Evolutionary conservation across 441 rosid genomes (phyloP), one percentile per base, ranked within the genome.

Genomic region (Euphorbia schlechtendalii): DNA sequence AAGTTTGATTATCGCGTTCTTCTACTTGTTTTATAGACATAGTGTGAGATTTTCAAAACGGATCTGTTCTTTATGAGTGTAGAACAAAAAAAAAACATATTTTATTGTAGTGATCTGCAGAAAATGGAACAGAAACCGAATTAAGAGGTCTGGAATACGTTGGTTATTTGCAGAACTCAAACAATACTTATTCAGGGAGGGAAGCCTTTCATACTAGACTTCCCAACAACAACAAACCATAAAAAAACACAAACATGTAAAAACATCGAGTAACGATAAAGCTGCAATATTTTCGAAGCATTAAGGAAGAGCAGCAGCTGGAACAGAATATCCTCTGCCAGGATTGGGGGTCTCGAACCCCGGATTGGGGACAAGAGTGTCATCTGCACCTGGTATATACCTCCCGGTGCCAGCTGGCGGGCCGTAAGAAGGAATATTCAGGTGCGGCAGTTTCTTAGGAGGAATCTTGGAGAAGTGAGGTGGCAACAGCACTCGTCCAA

Each of bases 341-440:
- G 86, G 85, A 66, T 58, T 78, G 61, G 89, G 88, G 66, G 20
- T 34, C 32, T 8, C 28, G 22, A 15, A 30, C 9, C 62, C 56
- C 13, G 63, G 56, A 27, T 45, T 46, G 4, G 69, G 69, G 20
- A 43, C 45, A 17, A 28, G 30, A 18, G 69, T 30, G 21, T 66
- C 69, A 48, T 84, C 91, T 0, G 81, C 86, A 56, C 91, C 87
- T 7, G 87, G 87, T 71, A 80, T 52, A 59, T 77, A 51, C 55
- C 75, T 56, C 0, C 70, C 56, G 56, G 73, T 66, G 56, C 85
- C 84, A 3, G 70, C 64, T 73, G 60, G 56, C 25, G 86, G 84
- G 46, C 52, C 24, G 21, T 65, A 68, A 72, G 78, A 76, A 22
- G 79, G 75, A 62, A 61, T 34, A 71, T 45, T 55, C 27, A 74